Percentiles rank a stretch among this genome's conserved stretches.
Conservation (phyloP, 768 basidiomycete species). For the Roridomyces roridus region DNA sequence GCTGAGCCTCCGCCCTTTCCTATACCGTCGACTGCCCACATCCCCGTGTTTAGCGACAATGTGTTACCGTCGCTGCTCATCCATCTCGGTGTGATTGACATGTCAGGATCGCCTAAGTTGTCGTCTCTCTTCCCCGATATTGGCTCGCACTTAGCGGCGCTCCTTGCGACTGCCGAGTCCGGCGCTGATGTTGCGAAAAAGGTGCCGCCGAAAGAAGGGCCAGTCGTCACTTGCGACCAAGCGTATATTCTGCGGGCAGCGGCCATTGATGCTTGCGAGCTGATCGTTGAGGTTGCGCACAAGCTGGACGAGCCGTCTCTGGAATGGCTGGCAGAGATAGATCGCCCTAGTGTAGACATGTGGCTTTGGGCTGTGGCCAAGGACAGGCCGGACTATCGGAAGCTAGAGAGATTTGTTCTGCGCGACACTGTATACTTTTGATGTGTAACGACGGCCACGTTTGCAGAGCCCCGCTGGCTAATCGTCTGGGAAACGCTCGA, state of each 20-base stretch:
- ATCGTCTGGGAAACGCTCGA: background rate
- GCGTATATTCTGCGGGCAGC: conserved; percentile 80
- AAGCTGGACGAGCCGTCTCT: conserved; percentile 38
- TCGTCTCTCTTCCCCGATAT: conserved; percentile 56
- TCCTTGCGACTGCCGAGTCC: conserved; percentile 43
- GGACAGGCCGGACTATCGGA: conserved; percentile 73
- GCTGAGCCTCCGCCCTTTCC: conserved; percentile 61
- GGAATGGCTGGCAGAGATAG: conserved; percentile 62
- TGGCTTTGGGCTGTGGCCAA: conserved; percentile 90
- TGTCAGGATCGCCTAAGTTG: conserved; percentile 55
- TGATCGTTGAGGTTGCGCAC: conserved; percentile 63
- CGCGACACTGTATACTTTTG: conserved; percentile 75
- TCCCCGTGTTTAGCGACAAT: conserved; percentile 82
- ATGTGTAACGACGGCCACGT: background rate
- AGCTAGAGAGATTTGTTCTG: conserved; percentile 69
- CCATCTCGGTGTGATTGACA: conserved; percentile 76
- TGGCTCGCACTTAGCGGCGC: conserved; percentile 41
- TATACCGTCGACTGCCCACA: conserved; percentile 59
- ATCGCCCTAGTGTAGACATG: conserved; percentile 66
- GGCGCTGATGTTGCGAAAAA: conserved; percentile 16
- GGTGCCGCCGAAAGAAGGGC: conserved; percentile 46
- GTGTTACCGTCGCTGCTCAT: conserved; percentile 84
- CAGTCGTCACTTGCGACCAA: conserved; percentile 62
- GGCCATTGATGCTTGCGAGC: conserved; percentile 79
- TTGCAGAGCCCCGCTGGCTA: background rate